A percentile compares a stretch with the other conserved stretches of the same genome.
Conservation (phyloP, 805 yeast genomes). For the Metschnikowia colocasiae region DNA sequence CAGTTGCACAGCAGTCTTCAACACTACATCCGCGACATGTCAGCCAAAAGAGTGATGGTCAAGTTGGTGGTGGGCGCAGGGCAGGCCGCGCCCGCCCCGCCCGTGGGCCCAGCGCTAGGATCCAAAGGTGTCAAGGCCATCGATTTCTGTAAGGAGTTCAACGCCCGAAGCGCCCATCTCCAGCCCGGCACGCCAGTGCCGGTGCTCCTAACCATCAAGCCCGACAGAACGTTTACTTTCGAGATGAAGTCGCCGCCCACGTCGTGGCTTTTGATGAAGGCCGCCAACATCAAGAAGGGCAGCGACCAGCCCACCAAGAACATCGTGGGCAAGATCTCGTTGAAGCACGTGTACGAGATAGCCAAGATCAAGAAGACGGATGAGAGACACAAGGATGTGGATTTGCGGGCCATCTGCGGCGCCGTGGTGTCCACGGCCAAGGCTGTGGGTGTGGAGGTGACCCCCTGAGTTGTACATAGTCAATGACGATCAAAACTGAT, state of each 20-base stretch:
- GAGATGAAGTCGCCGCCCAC: slow-evolving; percentile 91
- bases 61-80: slow-evolving; percentile 96
- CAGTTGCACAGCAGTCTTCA: too few species aligned
- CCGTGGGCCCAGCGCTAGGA: slow-evolving; percentile 98
- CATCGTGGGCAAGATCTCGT: slow-evolving; percentile 60
- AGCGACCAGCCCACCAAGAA: slow-evolving; percentile 57
- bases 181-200: slow-evolving; percentile 90
- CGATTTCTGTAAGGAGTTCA: slow-evolving; percentile 97
- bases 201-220: slow-evolving; percentile 74
- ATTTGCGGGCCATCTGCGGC: slow-evolving; percentile 73
- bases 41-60: slow-evolving; percentile 62
- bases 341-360: slow-evolving; percentile 91
- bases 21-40: slow-evolving; percentile 15
- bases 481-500: too few species aligned
- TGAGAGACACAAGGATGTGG: slow-evolving; percentile 65
- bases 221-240: slow-evolving; percentile 87
- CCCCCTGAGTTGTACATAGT: slow-evolving; percentile 48
- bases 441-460: slow-evolving; percentile 81
- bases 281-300: slow-evolving; percentile 79
- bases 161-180: slow-evolving; percentile 89
- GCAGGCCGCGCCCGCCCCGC: slow-evolving; percentile 97
- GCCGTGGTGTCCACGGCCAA: slow-evolving; percentile 85
- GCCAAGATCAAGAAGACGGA: slow-evolving; percentile 92
- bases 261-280: slow-evolving; percentile 76
- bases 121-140: slow-evolving; percentile 98